Conservation (phyloP, 169 alveolate genomes). For the Plasmodium malariae region DNA sequence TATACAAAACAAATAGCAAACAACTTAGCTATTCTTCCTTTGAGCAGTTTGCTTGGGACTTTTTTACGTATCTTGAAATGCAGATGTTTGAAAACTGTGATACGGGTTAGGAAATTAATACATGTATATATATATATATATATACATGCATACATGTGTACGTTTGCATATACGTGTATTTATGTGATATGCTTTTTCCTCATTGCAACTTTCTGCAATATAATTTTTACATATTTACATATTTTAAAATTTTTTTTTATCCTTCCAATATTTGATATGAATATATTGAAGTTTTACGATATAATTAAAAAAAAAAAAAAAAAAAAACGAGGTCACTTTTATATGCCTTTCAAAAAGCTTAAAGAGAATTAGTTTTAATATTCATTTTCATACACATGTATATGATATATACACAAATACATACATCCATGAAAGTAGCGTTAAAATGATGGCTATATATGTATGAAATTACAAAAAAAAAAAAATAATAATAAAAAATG, state of each 20-base stretch:
- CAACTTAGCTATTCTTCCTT: slow-evolving; percentile 48
- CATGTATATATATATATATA: background rate
- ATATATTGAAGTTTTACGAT: too few species aligned
- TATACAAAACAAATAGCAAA: slow-evolving; percentile 11
- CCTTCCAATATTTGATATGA: too few species aligned
- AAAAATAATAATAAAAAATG: background rate
- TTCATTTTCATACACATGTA: too few species aligned
- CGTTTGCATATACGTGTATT: too few species aligned
- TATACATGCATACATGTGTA: background rate
- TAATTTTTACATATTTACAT: too few species aligned
- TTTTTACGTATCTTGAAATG: slow-evolving; percentile 67
- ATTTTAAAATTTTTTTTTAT: too few species aligned
- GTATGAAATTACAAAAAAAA: background rate
- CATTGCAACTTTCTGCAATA: too few species aligned
- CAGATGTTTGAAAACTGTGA: slow-evolving; percentile 33
- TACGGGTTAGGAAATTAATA: slow-evolving; percentile 10
- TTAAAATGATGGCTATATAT: background rate
- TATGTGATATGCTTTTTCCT: too few species aligned
- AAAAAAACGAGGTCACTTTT: background rate
- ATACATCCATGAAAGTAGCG: background rate
- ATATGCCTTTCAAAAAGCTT: background rate
- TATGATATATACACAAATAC: too few species aligned
- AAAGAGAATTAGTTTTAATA: too few species aligned
- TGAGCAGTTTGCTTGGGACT: slow-evolving; percentile 68
- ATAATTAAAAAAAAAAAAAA: too few species aligned